These are phyloP conservation scores for Globisporangium sylvaticum DNA, from an alignment of 352 stramenopile genomes.

Conservation along the genomic window DNA sequence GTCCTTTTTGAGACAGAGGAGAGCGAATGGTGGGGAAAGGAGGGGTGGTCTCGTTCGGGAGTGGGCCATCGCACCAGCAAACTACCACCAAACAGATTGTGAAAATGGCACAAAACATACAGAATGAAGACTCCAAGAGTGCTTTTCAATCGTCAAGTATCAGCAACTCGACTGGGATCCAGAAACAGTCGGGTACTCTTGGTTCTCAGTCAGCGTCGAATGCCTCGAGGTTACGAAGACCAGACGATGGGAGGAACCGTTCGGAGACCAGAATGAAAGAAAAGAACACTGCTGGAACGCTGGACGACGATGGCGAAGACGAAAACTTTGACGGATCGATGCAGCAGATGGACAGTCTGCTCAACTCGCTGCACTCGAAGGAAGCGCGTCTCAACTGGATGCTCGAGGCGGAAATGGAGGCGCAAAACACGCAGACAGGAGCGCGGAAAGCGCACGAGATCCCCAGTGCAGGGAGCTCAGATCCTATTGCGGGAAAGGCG, in stretches of 20 bases:
- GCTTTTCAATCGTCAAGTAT: background rate
- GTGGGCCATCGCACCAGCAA: constrained; percentile 1
- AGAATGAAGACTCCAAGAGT: background rate
- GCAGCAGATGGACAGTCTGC: constrained; percentile 36
- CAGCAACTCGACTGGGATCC: background rate
- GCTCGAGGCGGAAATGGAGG: constrained; percentile 69
- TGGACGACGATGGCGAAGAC: constrained; percentile 4
- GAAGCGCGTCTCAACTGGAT: constrained; percentile 68
- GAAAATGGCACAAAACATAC: background rate
- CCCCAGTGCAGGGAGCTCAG: background rate
- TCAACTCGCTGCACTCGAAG: constrained; percentile 51
- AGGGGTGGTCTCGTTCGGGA: constrained; percentile 4
- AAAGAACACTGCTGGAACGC: background rate
- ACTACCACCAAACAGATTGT: background rate
- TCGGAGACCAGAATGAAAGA: background rate
- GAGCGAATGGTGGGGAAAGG: constrained; percentile 16
- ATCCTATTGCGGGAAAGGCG: constrained; percentile 5
- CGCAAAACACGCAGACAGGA: constrained; percentile 40
- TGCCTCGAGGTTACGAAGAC: background rate
- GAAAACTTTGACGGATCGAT: constrained; percentile 16
- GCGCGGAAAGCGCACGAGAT: background rate
- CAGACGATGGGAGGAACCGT: background rate
- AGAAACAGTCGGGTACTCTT: background rate
- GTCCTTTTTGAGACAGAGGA: no score
- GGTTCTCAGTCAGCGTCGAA: background rate